Evolutionary conservation across 75 land plant genomes (phyloP).

Genomic region (Ceratopteris richardii): DNA sequence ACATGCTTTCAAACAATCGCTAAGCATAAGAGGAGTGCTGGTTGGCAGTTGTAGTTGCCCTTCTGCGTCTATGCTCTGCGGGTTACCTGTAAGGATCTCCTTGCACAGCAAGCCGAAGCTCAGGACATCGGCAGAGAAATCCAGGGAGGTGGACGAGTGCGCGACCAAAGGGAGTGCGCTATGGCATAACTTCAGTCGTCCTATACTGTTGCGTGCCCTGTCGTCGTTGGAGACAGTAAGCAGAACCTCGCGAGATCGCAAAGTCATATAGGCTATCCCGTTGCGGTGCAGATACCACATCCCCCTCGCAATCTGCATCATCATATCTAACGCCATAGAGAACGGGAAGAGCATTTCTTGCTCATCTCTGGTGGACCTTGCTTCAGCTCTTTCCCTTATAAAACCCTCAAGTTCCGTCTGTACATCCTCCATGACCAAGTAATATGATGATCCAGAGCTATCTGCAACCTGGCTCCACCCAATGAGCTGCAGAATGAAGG

Average conservation of each 20-base stretch:
- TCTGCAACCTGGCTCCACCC: not conserved
- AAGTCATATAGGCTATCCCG: conserved; percentile 8
- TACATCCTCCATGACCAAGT: conserved; percentile 4
- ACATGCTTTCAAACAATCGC: conserved; percentile 1
- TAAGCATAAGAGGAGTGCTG: not conserved
- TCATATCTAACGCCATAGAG: conserved; percentile 10
- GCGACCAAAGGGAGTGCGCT: too few species aligned
- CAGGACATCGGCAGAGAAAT: not conserved
- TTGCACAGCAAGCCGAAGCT: not conserved
- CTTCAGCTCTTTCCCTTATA: not conserved
- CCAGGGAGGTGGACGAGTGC: not conserved
- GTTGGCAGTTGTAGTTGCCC: not conserved
- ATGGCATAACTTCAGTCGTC: not conserved
- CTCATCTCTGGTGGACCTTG: not conserved
- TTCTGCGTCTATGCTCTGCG: not conserved
- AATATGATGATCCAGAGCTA: not conserved
- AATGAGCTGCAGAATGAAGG: conserved; percentile 2
- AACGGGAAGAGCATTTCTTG: conserved; percentile 4
- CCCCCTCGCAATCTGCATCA: conserved; percentile 18
- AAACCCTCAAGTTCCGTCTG: not conserved
- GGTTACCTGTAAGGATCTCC: conserved; percentile 4
- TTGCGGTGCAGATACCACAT: conserved; percentile 15
- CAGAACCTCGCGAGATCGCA: conserved; percentile 6
- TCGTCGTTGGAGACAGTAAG: not conserved
- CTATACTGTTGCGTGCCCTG: too few species aligned